Conservation (phyloP, 2,329 filamentous ascomycete species). For the Alternaria novae-zelandiae region DNA sequence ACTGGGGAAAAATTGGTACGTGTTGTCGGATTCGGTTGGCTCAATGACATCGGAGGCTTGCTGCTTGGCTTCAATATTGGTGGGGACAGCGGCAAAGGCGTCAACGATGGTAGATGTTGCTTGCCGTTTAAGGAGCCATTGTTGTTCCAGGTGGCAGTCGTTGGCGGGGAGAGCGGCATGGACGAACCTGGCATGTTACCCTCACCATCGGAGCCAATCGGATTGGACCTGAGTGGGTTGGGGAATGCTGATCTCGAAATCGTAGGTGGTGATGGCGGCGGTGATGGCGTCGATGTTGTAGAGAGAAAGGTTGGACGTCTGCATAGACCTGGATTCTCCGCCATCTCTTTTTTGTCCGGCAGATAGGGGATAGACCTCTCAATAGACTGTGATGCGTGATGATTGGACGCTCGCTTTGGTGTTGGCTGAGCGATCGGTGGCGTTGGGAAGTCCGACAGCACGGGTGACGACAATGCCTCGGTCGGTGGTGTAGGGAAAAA, state of each 20-base stretch:
- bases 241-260: slow-evolving; percentile 33
- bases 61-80: slow-evolving; percentile 43
- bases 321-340: slow-evolving; percentile 16
- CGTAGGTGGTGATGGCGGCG: slow-evolving; percentile 36
- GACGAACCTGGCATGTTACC: slow-evolving; percentile 28
- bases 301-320: slow-evolving; percentile 44
- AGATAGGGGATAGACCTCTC: slow-evolving; percentile 22
- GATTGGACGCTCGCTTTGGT: slow-evolving; percentile 14
- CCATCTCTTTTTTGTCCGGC: slow-evolving; percentile 15
- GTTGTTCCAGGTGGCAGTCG: slow-evolving; percentile 24
- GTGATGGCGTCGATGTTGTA: slow-evolving; percentile 42
- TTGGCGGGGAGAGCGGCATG: slow-evolving; percentile 32
- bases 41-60: slow-evolving; percentile 38
- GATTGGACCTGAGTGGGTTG: slow-evolving; percentile 31
- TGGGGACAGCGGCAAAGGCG: slow-evolving; percentile 43
- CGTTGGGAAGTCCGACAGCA: slow-evolving; percentile 13
- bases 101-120: slow-evolving; percentile 30
- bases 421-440: slow-evolving; percentile 26
- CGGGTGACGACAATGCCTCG: slow-evolving; percentile 18
- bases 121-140: slow-evolving; percentile 18
- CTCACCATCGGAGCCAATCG: slow-evolving; percentile 18
- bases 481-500: slow-evolving; percentile 32
- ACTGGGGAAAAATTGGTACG: slow-evolving; percentile 38
- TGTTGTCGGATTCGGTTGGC: slow-evolving; percentile 41
- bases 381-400: slow-evolving; percentile 28